Evolutionary conservation across 805 yeast species (phyloP), one percentile per base, ranked within the genome.

Genomic region (Pachysolen tannophilus): DNA sequence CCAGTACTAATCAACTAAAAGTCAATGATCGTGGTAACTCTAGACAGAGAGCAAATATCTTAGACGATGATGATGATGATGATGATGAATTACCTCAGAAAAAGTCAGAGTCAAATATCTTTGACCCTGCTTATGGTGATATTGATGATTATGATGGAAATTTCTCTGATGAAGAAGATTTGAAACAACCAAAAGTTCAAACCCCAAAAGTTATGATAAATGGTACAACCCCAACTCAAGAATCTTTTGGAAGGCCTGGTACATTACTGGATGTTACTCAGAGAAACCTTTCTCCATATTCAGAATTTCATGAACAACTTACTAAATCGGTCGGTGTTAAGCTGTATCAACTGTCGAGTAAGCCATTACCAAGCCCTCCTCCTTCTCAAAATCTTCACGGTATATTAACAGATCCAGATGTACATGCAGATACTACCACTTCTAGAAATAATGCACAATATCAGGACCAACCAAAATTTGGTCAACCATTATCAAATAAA

Each of bases 251-350:
- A n/a, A n/a, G n/a, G n/a, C n/a, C n/a, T n/a, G n/a, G n/a, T n/a
- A n/a, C n/a, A n/a, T n/a, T n/a, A n/a, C n/a, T n/a, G n/a, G n/a
- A n/a, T n/a, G n/a, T 9, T 53, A 51, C 43, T 40, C 38, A 44
- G 14, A 38, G 61, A 28, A 46, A 45, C 7, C 32, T 58, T 18
- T 60, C 65, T 2, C 64, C 65, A 28, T 58, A 56, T 40, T 48
- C 61, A 3, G 60, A 51, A 19, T 58, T 57, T 47, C 52, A 57
- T 34, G 44, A 45, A 9, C 49, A 56, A 25, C 53, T 48, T 37
- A 49, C 46, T 15, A 46, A 44, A 19, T 46, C 60, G 2, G 46
- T 56, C 43, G 45, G 50, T 11, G 20, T 26, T 10, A 29, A 13
- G 1, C 37, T 27, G 15, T 27, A 28, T 5, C 36, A 30, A 9